These are phyloP conservation scores for Penicillium brevicompactum DNA, from an alignment of 2,329 filamentous ascomycete genomes.

Conservation along the genomic window DNA sequence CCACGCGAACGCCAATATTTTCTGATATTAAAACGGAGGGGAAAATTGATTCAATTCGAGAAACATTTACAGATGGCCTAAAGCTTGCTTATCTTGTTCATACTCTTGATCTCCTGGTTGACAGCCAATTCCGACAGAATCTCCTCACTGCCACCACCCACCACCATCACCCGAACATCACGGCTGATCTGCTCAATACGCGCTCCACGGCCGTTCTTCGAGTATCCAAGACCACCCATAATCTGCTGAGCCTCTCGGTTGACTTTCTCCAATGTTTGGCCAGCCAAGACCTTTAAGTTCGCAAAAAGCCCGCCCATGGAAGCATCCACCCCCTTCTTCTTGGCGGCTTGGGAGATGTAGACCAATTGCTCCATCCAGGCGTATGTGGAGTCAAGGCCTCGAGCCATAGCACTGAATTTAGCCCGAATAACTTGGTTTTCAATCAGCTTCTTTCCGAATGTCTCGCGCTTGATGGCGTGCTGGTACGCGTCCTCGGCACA, in stretches of 20 bases:
- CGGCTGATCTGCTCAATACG: conserved; percentile 57
- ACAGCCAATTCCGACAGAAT: conserved; percentile 56
- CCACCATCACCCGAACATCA: conserved; percentile 56
- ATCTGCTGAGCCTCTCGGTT: conserved; percentile 58
- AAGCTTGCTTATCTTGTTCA: conserved; percentile 26
- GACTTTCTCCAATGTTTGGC: conserved; percentile 53
- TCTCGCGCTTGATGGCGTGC: conserved; percentile 56
- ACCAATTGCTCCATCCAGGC: conserved; percentile 63
- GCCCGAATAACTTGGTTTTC: conserved; percentile 59
- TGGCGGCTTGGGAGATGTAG: conserved; percentile 42
- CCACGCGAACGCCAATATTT: too few species aligned
- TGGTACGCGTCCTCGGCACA: conserved; percentile 57
- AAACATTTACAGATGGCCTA: conserved; percentile 9
- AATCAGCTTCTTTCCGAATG: conserved; percentile 60
- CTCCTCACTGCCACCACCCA: conserved; percentile 59
- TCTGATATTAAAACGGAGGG: too few species aligned
- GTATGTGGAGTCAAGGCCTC: conserved; percentile 58
- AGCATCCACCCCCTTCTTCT: conserved; percentile 16
- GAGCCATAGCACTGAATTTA: conserved; percentile 58
- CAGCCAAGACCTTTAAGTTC: conserved; percentile 52
- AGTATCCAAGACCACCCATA: conserved; percentile 57
- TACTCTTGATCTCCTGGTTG: conserved; percentile 46
- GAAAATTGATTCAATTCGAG: not conserved
- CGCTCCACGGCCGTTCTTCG: conserved; percentile 50
- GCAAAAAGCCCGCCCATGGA: conserved; percentile 26